A percentile compares a stretch with the other conserved stretches of the same genome.
phyloP scores from a whole-genome alignment of 495 filamentous ascomycete genomes.

The Oidiodendron maius region DNA sequence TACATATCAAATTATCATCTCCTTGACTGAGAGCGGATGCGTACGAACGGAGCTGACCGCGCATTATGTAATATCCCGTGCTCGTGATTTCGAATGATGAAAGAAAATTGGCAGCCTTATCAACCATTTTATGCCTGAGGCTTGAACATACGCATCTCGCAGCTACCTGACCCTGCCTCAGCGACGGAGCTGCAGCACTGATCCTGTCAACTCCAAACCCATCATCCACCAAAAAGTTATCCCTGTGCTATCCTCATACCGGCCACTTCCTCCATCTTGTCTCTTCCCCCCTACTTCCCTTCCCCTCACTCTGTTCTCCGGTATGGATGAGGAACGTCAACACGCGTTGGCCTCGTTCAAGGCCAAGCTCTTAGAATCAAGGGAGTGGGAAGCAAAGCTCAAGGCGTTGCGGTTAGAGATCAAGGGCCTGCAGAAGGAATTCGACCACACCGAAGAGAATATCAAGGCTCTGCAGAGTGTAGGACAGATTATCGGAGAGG shows the following conservation, averaged over 20 bases:
- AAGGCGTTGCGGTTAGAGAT: conserved; percentile 89
- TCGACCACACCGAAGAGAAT: conserved; percentile 96
- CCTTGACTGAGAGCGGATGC: too few relatives aligned
- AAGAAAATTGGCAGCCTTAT: too few relatives aligned
- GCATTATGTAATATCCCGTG: too few relatives aligned
- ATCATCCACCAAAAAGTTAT: neutral
- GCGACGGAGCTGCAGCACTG: neutral
- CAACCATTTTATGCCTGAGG: too few relatives aligned
- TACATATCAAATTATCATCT: too few relatives aligned
- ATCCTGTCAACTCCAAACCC: neutral
- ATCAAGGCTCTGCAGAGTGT: conserved; percentile 99
- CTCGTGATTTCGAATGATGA: too few relatives aligned
- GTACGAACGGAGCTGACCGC: too few relatives aligned
- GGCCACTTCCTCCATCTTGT: neutral
- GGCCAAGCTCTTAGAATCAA: conserved; percentile 86
- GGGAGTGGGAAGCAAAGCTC: conserved; percentile 97
- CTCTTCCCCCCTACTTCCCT: neutral
- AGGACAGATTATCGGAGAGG: conserved; percentile 98
- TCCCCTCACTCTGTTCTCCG: conserved; percentile 12
- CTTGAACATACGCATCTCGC: too few relatives aligned
- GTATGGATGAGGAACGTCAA: conserved; percentile 57
- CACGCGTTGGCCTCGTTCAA: conserved; percentile 86
- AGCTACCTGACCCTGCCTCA: too few relatives aligned
- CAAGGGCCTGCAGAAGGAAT: conserved; percentile 90
- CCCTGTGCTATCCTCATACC: neutral